Conservation (phyloP, 2,329 filamentous ascomycete species). For the Paraconiothyrium brasiliense region DNA sequence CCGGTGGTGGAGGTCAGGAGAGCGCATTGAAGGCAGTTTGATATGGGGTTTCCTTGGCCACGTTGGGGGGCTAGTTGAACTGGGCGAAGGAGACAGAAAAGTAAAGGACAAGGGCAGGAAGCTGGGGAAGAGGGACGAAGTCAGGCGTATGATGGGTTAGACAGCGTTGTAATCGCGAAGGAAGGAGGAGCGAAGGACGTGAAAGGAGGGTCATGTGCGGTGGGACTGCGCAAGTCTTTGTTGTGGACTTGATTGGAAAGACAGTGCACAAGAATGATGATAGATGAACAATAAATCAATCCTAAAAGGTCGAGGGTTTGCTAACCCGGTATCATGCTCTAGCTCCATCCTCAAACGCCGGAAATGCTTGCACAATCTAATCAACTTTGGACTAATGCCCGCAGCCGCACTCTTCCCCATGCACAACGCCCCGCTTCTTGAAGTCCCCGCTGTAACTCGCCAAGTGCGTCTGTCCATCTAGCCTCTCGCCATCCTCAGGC, state of each 20-base stretch:
- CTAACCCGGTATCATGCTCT: conserved; percentile 6
- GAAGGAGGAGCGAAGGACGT: too few relatives aligned
- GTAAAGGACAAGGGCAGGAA: too few relatives aligned
- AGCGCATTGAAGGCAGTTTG: background rate
- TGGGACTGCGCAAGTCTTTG: too few relatives aligned
- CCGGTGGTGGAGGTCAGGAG: conserved; percentile 66
- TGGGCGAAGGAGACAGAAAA: too few relatives aligned
- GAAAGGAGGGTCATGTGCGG: too few relatives aligned
- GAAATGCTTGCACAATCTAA: conserved; percentile 1
- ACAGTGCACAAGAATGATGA: too few relatives aligned
- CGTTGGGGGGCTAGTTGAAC: too few relatives aligned
- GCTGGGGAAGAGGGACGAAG: too few relatives aligned
- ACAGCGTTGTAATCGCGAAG: too few relatives aligned
- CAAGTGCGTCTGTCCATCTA: conserved; percentile 59
- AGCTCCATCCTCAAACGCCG: background rate
- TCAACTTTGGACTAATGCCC: conserved; percentile 28
- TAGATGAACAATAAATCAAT: background rate
- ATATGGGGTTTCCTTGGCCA: background rate
- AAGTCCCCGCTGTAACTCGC: conserved; percentile 49
- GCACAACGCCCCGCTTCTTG: conserved; percentile 43
- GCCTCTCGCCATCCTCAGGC: conserved; percentile 51
- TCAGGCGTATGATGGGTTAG: too few relatives aligned
- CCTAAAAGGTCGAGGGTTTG: background rate
- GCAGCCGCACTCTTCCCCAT: conserved; percentile 42
- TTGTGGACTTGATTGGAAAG: too few relatives aligned